A percentile compares a stretch with the other conserved stretches of the same genome.
These are phyloP conservation scores for Petrea volubilis DNA, from an alignment of 257 asterid genomes.

Conservation along the genomic window DNA sequence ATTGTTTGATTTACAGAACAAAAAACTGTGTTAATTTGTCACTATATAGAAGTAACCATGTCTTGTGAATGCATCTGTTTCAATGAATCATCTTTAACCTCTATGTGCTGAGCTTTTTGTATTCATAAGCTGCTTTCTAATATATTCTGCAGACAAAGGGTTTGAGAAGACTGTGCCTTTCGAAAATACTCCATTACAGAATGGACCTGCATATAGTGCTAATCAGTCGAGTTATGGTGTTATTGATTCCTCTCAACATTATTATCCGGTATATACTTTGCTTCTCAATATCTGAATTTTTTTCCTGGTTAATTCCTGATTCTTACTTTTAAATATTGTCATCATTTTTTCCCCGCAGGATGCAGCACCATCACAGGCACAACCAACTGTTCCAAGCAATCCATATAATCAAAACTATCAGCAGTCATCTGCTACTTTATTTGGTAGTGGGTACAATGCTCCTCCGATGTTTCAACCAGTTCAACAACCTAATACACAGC, in stretches of 20 bases:
- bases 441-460: slow-evolving; percentile 46
- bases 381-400: slow-evolving; percentile 47
- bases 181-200: slow-evolving; percentile 47
- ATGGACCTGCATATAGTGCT: slow-evolving; percentile 42
- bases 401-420: slow-evolving; percentile 65
- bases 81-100: slow-evolving; percentile 6
- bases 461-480: slow-evolving; percentile 56
- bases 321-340: slow-evolving; percentile 12
- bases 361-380: slow-evolving; percentile 46
- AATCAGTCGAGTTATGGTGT: slow-evolving; percentile 55
- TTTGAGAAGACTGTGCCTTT: slow-evolving; percentile 40
- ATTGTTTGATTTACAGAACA: too few species aligned
- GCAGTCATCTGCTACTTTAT: slow-evolving; percentile 47
- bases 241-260: slow-evolving; percentile 56
- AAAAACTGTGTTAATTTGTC: neutral
- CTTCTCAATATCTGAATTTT: slow-evolving; percentile 9
- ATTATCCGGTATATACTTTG: slow-evolving; percentile 54
- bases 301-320: neutral
- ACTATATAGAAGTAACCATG: neutral
- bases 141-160: slow-evolving; percentile 53
- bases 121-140: neutral
- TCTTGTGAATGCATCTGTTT: slow-evolving; percentile 6
- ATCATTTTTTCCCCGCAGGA: slow-evolving; percentile 44
- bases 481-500: slow-evolving; percentile 55
- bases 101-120: slow-evolving; percentile 12